A percentile compares a stretch with the other conserved stretches of the same genome.
Conservation (phyloP, 2,329 filamentous ascomycete genomes). For the Xylaria sp. region DNA sequence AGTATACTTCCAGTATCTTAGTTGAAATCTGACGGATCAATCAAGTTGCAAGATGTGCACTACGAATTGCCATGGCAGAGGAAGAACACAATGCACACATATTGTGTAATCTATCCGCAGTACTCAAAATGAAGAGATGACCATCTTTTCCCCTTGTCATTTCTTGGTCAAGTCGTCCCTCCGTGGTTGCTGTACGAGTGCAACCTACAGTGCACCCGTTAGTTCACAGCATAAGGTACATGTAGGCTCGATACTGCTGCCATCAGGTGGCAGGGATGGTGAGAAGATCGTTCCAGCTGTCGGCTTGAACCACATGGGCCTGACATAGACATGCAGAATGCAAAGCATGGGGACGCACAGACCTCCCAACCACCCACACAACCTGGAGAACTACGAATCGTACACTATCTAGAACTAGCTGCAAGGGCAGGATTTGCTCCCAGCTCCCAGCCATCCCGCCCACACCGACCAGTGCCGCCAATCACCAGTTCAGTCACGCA, state of each 20-base stretch:
- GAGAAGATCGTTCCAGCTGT: conserved; percentile 1
- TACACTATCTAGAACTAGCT: not conserved
- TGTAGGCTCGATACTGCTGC: not conserved
- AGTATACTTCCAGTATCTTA: not conserved
- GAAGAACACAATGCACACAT: not conserved
- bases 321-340: not conserved
- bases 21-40: not conserved
- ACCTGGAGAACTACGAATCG: not conserved
- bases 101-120: not conserved
- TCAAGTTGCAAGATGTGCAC: not conserved
- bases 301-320: conserved; percentile 4
- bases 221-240: no score
- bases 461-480: conserved; percentile 1
- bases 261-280: conserved; percentile 6
- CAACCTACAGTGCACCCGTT: no score
- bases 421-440: conserved; percentile 30
- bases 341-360: conserved; percentile 14
- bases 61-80: not conserved
- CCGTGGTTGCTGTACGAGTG: no score
- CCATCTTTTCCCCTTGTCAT: not conserved
- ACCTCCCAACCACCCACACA: conserved; percentile 35
- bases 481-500: conserved; percentile 9
- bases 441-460: conserved; percentile 21
- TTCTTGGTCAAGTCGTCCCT: not conserved
- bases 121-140: not conserved